Conservation (phyloP, 1,139 yeast species). For the Dujonia santamariae region DNA sequence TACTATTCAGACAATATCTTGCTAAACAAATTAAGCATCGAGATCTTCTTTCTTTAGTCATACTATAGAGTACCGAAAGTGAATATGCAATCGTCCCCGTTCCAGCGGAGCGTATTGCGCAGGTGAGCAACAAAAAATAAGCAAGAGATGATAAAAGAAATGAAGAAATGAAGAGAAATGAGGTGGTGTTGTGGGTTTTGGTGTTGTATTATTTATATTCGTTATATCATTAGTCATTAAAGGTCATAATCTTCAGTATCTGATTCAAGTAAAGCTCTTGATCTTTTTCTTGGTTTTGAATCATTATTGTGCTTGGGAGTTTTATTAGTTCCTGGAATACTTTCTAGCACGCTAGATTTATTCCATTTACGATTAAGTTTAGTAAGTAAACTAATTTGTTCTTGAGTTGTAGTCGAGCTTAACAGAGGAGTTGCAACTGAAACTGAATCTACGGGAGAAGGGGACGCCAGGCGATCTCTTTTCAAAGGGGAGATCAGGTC, state of each 20-base stretch:
- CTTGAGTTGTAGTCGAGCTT: background rate
- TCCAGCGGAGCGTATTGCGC: too few species aligned
- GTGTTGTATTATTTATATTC: background rate
- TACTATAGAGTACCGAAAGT: background rate
- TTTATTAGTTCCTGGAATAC: background rate
- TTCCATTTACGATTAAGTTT: conserved; percentile 8
- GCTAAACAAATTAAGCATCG: background rate
- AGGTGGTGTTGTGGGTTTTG: too few species aligned
- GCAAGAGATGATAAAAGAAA: too few species aligned
- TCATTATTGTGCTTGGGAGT: background rate
- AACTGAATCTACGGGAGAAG: too few species aligned
- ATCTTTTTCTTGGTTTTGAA: conserved; percentile 3
- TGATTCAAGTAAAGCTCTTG: conserved; percentile 4
- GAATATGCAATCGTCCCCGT: conserved; percentile 1
- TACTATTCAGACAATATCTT: too few species aligned
- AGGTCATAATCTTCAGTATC: conserved; percentile 3
- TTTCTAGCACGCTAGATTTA: conserved; percentile 3
- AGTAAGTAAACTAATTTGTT: conserved; percentile 6
- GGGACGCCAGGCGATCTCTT: too few species aligned
- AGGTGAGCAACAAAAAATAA: too few species aligned
- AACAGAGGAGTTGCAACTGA: too few species aligned
- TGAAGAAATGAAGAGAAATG: too few species aligned
- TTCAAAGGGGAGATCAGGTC: too few species aligned
- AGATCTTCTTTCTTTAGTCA: background rate
- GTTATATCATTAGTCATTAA: conserved; percentile 3